A percentile compares a stretch with the other conserved stretches of the same genome.
These are phyloP conservation scores for Chlorella variabilis DNA, from an alignment of 163 green algal genomes.

Conservation along the genomic window DNA sequence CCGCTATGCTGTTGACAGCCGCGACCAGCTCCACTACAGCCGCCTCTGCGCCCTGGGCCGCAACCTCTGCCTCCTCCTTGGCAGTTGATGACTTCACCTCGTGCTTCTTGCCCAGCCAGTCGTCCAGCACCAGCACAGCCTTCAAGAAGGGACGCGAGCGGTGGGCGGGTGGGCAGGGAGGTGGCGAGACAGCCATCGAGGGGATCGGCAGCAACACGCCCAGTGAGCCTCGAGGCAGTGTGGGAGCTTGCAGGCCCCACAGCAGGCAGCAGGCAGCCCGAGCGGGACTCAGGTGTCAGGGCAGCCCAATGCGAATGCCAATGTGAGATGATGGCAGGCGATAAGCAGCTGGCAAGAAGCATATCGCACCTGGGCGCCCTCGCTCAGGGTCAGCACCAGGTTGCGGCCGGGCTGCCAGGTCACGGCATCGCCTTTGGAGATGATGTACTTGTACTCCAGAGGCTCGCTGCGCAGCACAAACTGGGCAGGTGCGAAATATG, in stretches of 20 bases:
- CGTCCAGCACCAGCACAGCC: conserved; percentile 27
- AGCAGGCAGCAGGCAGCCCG: too few species aligned
- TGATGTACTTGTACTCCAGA: conserved; percentile 50
- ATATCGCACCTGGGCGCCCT: conserved; percentile 8
- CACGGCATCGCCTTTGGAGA: background rate
- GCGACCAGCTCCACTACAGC: background rate
- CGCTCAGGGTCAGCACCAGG: conserved; percentile 14
- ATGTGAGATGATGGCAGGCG: too few species aligned
- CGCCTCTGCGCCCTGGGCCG: background rate
- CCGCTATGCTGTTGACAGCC: too few species aligned
- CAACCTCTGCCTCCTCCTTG: background rate
- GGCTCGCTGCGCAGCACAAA: background rate
- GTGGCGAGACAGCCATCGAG: too few species aligned
- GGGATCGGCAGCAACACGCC: too few species aligned
- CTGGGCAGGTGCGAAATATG: too few species aligned
- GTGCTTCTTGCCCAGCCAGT: conserved; percentile 23
- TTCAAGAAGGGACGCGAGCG: background rate
- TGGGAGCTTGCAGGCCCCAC: too few species aligned
- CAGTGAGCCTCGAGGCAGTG: too few species aligned
- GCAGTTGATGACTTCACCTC: background rate
- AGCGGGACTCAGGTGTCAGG: too few species aligned
- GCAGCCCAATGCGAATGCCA: too few species aligned
- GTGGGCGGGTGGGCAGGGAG: too few species aligned
- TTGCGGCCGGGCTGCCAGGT: conserved; percentile 46
- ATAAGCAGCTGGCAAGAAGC: too few species aligned